Conservation (phyloP, 176 grass and related monocot species). For the Rhipidocladum racemiflorum region DNA sequence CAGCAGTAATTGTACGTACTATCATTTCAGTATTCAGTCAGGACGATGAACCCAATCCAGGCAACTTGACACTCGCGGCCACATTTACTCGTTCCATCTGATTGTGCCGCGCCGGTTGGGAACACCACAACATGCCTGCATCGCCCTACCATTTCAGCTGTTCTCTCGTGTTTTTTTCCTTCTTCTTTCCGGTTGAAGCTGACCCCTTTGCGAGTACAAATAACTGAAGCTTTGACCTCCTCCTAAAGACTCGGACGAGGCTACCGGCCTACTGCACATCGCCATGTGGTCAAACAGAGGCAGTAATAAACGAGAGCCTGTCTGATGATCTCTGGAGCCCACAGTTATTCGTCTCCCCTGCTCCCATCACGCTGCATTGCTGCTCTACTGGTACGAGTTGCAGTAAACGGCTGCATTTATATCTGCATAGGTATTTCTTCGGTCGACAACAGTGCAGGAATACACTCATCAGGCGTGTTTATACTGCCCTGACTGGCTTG, state of each 20-base stretch:
- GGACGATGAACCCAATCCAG: background rate
- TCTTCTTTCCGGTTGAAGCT: background rate
- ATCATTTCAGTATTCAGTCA: background rate
- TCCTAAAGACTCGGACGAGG: background rate
- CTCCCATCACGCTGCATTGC: conserved; percentile 2
- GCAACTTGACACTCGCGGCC: background rate
- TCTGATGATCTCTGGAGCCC: background rate
- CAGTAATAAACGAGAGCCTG: background rate
- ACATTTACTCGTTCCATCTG: background rate
- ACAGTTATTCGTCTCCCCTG: conserved; percentile 4
- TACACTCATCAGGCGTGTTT: background rate
- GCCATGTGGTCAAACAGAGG: conserved; percentile 21
- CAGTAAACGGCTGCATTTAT: background rate
- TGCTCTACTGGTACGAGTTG: background rate
- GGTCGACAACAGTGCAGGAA: background rate
- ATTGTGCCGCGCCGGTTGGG: background rate
- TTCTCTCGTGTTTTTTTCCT: background rate
- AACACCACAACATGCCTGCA: background rate
- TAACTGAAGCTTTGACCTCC: background rate
- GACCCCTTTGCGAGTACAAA: background rate
- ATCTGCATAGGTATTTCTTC: conserved; percentile 1
- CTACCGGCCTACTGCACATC: background rate
- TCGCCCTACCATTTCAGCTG: background rate
- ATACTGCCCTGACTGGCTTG: background rate
- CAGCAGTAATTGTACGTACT: background rate